Evolutionary conservation across 1,284 basidiomycete species (phyloP), one percentile per base, ranked within the genome.

Genomic region (Cryptococcus hybrid): DNA sequence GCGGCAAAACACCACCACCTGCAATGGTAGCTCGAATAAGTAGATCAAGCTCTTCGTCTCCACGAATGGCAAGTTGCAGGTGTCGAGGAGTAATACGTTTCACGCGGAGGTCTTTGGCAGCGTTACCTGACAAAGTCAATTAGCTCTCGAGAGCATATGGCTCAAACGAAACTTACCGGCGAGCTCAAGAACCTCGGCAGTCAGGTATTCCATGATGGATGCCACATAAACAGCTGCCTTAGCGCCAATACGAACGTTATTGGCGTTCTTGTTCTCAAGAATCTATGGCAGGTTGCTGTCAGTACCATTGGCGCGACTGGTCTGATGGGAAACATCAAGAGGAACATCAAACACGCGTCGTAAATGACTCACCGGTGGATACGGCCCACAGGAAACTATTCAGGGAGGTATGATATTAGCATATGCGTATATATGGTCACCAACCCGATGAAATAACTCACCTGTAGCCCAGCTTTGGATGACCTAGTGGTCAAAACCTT

Each of bases 31-130:
- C 82, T 55, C 80, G 74, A 61, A 84, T 80, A 55, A 83, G 70
- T 42, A 79, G 71, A 70, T 83, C 80, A 52, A 79, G 70, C 67
- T 79, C 78, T 74, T 97, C 93, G 77, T 98, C 95, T 52, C 94
- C 94, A 62, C 94, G 90, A 67, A 98, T 97, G 38, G 94, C 77
- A 37, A 78, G 67, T 58, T 78, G 78, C 30, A 78, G 58, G 63
- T 79, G 77, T 91, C 94, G 89, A 18, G 94, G 94, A 0, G 92
- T 96, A 77, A 98, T 96, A 76, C 95, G 90, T 80, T 97, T 97
- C 47, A 96, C 92, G 54, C 89, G 86, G 42, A 97, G 84, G 80
- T 98, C 94, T 75, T 96, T 96, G 8, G 93, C 94, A 30, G 94
- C 94, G 78, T 98, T 98, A 45, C 94, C 94, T 92, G 58, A n/a